These are phyloP conservation scores for Carex cristatella DNA, from an alignment of 176 grass and related monocot species.

Conservation along the genomic window DNA sequence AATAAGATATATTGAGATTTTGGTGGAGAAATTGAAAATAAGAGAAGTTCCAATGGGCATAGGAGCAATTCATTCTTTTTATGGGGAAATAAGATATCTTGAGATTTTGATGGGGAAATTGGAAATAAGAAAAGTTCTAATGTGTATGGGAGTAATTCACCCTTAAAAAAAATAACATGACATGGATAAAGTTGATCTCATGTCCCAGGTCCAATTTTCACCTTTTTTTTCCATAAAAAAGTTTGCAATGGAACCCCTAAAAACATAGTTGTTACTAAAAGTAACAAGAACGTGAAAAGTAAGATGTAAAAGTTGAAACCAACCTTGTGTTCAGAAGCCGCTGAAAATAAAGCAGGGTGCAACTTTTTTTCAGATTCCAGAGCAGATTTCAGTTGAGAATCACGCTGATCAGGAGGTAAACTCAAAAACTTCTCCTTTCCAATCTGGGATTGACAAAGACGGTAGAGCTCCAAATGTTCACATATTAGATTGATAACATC, in stretches of 20 bases:
- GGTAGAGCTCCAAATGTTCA: constrained; percentile 80
- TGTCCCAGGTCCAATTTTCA: neutral
- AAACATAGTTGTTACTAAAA: neutral
- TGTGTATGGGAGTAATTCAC: too few species aligned
- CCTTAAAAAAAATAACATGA: neutral
- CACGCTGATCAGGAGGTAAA: constrained; percentile 50
- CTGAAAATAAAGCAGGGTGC: constrained; percentile 82
- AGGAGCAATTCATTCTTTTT: too few species aligned
- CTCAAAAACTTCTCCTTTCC: constrained; percentile 76
- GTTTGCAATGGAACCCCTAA: neutral
- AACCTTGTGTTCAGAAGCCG: constrained; percentile 79
- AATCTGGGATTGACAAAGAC: constrained; percentile 73
- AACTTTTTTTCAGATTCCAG: constrained; percentile 71
- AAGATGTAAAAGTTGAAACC: neutral
- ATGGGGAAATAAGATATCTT: too few species aligned
- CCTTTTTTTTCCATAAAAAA: neutral
- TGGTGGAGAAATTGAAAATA: too few species aligned
- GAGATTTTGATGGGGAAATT: too few species aligned
- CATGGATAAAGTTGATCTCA: neutral
- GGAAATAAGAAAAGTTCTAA: too few species aligned
- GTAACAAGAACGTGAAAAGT: neutral
- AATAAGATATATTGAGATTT: too few species aligned
- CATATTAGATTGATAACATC: constrained; percentile 74
- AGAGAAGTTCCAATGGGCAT: too few species aligned
- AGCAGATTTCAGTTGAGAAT: constrained; percentile 71